These are phyloP conservation scores for Diatrype stigma DNA, from an alignment of 2,329 filamentous ascomycete genomes.

Conservation along the genomic window DNA sequence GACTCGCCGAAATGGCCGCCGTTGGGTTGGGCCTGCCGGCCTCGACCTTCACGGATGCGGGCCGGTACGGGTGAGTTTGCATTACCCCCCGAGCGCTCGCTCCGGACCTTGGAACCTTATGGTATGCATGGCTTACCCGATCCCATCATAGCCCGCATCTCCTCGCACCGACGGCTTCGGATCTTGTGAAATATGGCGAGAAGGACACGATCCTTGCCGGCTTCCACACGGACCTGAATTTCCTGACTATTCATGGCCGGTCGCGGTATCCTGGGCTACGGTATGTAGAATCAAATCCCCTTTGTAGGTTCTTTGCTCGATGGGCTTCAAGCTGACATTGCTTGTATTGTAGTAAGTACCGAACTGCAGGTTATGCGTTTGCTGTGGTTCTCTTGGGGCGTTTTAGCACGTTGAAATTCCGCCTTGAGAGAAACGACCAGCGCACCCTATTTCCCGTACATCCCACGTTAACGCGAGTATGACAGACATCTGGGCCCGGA, in stretches of 20 bases:
- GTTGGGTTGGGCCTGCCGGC: slow-evolving; percentile 50
- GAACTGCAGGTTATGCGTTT: too few species aligned
- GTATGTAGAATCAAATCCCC: not conserved
- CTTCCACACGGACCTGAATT: slow-evolving; percentile 63
- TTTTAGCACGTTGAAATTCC: too few species aligned
- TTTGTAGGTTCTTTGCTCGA: not conserved
- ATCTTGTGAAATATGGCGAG: slow-evolving; percentile 48
- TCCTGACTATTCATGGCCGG: slow-evolving; percentile 61
- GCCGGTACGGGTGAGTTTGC: slow-evolving; percentile 51
- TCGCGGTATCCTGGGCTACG: slow-evolving; percentile 56
- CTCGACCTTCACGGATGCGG: slow-evolving; percentile 51
- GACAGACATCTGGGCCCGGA: slow-evolving; percentile 55
- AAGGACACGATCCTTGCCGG: slow-evolving; percentile 57
- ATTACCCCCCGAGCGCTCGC: slow-evolving; percentile 4
- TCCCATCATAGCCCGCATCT: slow-evolving; percentile 48
- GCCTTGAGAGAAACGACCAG: too few species aligned
- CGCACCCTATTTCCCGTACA: too few species aligned
- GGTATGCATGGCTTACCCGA: not conserved
- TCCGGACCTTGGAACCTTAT: too few species aligned
- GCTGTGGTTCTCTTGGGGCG: too few species aligned
- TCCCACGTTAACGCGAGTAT: not conserved
- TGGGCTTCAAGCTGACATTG: too few species aligned
- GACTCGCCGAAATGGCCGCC: slow-evolving; percentile 56
- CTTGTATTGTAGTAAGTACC: not conserved
- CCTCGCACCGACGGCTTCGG: slow-evolving; percentile 57